Evolutionary conservation across 1,284 basidiomycete species (phyloP).

Genomic region (Trichosporon ovoides): DNA sequence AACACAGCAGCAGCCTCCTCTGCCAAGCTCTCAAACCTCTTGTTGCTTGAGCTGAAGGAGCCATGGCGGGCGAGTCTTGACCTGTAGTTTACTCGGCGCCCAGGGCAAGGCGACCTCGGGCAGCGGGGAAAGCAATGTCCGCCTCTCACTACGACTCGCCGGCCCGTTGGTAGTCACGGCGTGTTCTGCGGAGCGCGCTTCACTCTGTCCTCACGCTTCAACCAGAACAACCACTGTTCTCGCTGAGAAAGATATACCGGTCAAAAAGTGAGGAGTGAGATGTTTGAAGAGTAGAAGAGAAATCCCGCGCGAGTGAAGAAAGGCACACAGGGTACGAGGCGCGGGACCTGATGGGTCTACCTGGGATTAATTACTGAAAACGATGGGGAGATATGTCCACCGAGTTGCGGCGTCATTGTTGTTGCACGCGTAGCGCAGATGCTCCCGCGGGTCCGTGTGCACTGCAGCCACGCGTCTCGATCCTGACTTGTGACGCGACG

Average conservation of each 20-base stretch:
- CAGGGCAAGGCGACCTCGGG: too few species aligned
- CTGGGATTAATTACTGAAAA: background rate
- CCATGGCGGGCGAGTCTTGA: too few species aligned
- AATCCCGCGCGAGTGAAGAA: background rate
- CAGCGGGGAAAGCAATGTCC: background rate
- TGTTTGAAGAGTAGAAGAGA: background rate
- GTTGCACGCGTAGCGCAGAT: background rate
- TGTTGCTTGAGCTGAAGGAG: too few species aligned
- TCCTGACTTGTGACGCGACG: conserved; percentile 3
- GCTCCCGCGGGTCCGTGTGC: conserved; percentile 1
- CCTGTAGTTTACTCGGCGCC: too few species aligned
- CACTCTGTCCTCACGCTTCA: conserved; percentile 3
- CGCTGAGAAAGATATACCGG: conserved; percentile 1
- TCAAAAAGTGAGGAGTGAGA: conserved; percentile 5
- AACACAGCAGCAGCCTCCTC: background rate
- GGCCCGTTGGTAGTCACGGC: background rate
- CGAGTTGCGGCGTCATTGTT: background rate
- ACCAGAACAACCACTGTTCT: background rate
- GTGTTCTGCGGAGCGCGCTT: conserved; percentile 6
- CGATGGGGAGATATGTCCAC: too few species aligned
- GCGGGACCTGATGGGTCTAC: background rate
- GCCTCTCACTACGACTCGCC: conserved; percentile 6
- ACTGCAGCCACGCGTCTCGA: background rate
- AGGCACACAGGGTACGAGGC: background rate
- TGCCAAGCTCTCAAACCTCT: background rate